Evolutionary conservation across 1,139 yeast species (phyloP), one percentile per base, ranked within the genome.

Genomic region (Taphrina pruni): DNA sequence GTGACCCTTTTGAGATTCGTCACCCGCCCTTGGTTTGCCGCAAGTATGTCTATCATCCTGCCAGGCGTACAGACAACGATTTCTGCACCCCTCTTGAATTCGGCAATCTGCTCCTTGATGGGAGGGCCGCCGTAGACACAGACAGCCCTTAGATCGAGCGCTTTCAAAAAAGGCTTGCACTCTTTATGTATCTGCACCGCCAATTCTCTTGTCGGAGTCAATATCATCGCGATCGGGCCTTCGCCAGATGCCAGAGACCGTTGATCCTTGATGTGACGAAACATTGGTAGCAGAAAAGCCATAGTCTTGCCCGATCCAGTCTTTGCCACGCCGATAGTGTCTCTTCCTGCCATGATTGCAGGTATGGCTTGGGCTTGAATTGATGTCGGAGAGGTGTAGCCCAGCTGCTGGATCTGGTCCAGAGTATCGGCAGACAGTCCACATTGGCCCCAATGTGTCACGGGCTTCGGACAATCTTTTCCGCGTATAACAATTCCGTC

Each of bases 281-380:
- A 81, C 79, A 94, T 79, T 0, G 99, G 98, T 11, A 95, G 77
- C 9, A 92, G 81, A 78, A 90, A 95, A 0, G 97, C 89, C 75
- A 94, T 82, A 0, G 99, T 95, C 76, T 94, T 94, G 1, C 99
- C 99, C 1, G 97, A 90, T 0, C 99, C 99, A 0, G 99, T 94
- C 74, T 92, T 91, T 0, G 99, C 98, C 43, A 94, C 89, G 6
- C 97, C 98, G 66, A 95, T 88, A 4, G 94, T 86, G 79, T 95
- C 98, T 70, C 90, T 79, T 0, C 99, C 98, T 5, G 88, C 83
- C 94, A 94, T 88, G 20, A 92, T 86, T 0, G 93, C 89, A 0
- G 99, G 99, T 20, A 93, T 82, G 0, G 97, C 93, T 76, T 93
- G 97, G 0, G 93, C 83, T 77, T 95, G 99, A 70, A 95, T 91